Base-by-base conservation (phyloP, 805 yeast genomes). In the Ogataea minuta region DNA sequence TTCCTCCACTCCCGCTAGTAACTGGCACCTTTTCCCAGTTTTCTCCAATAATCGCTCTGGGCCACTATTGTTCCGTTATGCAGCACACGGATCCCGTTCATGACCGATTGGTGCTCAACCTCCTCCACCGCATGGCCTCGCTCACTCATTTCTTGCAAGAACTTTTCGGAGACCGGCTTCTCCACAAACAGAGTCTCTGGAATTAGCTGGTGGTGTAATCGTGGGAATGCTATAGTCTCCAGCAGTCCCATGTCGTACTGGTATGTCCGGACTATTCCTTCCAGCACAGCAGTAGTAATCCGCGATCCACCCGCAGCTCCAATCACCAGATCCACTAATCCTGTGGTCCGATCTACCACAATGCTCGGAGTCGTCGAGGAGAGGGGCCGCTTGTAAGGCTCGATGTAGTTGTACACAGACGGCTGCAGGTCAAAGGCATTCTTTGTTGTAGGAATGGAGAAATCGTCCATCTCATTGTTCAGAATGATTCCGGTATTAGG, bases 241-340 rank as follows among this genome's bases (percentile, higher is more conserved):
- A 87, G 64, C 4, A 89, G 56, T 1, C 80, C 70, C 64, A 77
- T 57, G 2, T 72, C 62, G 53, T 79, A 76, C 56, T 76, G 77
- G 46, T 81, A 79, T 3, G 68, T 64, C 37, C 96, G 66, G 1
- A 85, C 71, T 12, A 91, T 72, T 0, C 91, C 89, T 58, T 89
- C 93, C 40, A 91, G 73, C 4, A 91, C 78, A 1, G 95, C 77
- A 0, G 96, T 86, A 10, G 84, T 71, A 35, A 91, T 91, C 39
- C 93, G 68, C 6, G 93, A 82, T 0, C 98, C 98, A 8, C 99
- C 99, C 2, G 97, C 95, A 0, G 96, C 93, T 0, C 97, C 98
- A 43, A 91, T 72, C 4, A 84, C 76, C 17, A 85, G 57, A 49
- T 82, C 89, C 0, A 84, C 78, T 7, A 56, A 50, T 4, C 74